Evolutionary conservation across 2,329 filamentous ascomycete species (phyloP).

Genomic region (Fusarium chuoi): DNA sequence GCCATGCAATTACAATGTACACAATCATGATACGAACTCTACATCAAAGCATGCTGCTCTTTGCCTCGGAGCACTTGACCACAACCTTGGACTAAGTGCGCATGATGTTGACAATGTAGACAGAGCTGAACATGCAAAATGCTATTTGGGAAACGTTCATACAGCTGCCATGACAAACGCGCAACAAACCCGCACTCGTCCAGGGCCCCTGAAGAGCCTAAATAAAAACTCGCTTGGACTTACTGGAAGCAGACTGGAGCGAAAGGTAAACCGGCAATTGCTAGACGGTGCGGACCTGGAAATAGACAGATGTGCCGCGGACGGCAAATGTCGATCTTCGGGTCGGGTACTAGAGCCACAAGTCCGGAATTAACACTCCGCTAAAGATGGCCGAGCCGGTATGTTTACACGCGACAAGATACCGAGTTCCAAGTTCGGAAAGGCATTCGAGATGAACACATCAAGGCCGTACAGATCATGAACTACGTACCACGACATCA

Average conservation of each 20-base stretch:
- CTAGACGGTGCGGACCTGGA: slow-evolving; percentile 31
- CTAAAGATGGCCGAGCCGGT: slow-evolving; percentile 3
- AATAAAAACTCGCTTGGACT: slow-evolving; percentile 19
- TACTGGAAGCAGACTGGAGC: slow-evolving; percentile 24
- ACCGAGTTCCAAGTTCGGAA: slow-evolving; percentile 14
- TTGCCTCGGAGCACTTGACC: neutral
- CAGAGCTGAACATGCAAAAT: neutral
- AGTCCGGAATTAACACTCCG: slow-evolving; percentile 37
- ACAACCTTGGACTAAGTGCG: neutral
- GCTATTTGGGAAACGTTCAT: neutral
- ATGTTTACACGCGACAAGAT: neutral
- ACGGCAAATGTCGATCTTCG: slow-evolving; percentile 45
- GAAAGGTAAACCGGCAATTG: slow-evolving; percentile 38
- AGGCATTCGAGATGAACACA: slow-evolving; percentile 20
- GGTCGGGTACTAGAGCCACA: slow-evolving; percentile 35
- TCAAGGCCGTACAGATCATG: slow-evolving; percentile 13
- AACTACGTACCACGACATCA: neutral
- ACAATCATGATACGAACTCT: neutral
- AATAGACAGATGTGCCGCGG: slow-evolving; percentile 40
- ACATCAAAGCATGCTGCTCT: neutral
- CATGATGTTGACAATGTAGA: neutral
- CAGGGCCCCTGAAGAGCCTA: slow-evolving; percentile 23
- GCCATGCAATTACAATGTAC: neutral
- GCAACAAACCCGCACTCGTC: slow-evolving; percentile 16
- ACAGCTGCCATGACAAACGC: slow-evolving; percentile 2